phyloP scores from a whole-genome alignment of 257 asterid genomes.

The Solanum tacnaense region DNA sequence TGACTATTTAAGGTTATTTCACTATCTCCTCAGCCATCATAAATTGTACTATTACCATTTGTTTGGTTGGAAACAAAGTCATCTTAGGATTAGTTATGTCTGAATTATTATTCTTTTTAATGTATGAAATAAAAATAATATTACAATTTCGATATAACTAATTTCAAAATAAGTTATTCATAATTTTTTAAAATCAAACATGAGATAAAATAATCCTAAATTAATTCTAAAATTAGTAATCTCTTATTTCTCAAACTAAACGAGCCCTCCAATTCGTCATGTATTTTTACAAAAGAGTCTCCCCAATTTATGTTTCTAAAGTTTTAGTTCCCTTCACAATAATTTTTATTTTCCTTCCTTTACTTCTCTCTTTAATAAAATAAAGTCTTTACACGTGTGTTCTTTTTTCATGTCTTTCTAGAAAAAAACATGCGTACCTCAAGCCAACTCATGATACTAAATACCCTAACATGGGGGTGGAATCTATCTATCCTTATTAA shows the following conservation, averaged over 20 bases:
- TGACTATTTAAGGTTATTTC: background rate
- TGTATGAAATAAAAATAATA: no score
- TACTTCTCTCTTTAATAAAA: background rate
- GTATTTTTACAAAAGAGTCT: background rate
- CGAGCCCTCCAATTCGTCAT: background rate
- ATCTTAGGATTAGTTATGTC: no score
- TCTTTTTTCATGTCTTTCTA: background rate
- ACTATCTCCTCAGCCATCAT: background rate
- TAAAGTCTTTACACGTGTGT: slow-evolving; percentile 10
- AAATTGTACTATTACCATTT: background rate
- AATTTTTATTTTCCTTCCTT: background rate
- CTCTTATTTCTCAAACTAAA: background rate
- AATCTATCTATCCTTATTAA: background rate
- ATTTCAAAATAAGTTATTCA: no score
- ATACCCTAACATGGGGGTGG: background rate
- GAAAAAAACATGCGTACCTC: background rate
- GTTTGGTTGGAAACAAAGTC: no score
- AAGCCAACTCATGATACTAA: background rate
- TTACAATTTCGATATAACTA: no score
- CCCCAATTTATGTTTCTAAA: background rate
- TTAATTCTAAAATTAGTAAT: no score
- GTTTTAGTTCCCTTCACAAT: background rate
- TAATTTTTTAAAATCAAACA: no score
- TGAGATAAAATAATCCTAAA: no score
- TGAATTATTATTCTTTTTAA: no score